A percentile compares a stretch with the other conserved stretches of the same genome.
These are phyloP conservation scores for Nemania diffusa DNA, from an alignment of 2,329 filamentous ascomycete species.

Conservation along the genomic window DNA sequence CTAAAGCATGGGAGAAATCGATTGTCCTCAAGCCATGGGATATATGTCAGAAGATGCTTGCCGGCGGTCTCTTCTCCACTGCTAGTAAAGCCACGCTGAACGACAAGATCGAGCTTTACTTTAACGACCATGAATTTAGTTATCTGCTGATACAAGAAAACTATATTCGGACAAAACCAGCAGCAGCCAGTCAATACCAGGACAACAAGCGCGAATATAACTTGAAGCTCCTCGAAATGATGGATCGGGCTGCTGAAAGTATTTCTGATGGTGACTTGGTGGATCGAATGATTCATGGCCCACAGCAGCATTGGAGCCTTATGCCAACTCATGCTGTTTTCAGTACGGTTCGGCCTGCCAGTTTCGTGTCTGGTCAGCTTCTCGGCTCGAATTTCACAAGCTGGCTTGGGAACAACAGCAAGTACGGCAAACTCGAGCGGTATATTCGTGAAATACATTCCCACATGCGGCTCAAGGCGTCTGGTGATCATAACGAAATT, in stretches of 20 bases:
- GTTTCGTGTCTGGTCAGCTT: slow-evolving; percentile 84
- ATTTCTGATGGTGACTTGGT: slow-evolving; percentile 98
- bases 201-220: slow-evolving; percentile 75
- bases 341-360: slow-evolving; percentile 91
- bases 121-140: slow-evolving; percentile 99
- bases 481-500: slow-evolving; percentile 91
- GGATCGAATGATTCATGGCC: slow-evolving; percentile 97
- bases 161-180: slow-evolving; percentile 86
- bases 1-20: slow-evolving; percentile 98
- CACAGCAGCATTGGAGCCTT: slow-evolving; percentile 96
- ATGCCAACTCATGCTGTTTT: slow-evolving; percentile 98
- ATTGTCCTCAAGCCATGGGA: slow-evolving; percentile 98
- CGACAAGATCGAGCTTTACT: slow-evolving; percentile 98
- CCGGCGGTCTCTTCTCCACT: slow-evolving; percentile 83
- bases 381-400: slow-evolving; percentile 80
- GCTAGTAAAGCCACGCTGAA: slow-evolving; percentile 89
- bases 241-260: slow-evolving; percentile 89
- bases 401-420: slow-evolving; percentile 97
- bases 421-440: slow-evolving; percentile 78
- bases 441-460: slow-evolving; percentile 94
- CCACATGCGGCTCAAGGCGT: slow-evolving; percentile 92
- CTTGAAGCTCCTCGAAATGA: slow-evolving; percentile 85
- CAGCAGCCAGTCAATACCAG: slow-evolving; percentile 64
- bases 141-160: slow-evolving; percentile 99
- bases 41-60: slow-evolving; percentile 92